Conservation (phyloP, 2,329 filamentous ascomycete species). For the Paecilomyces sp. region DNA sequence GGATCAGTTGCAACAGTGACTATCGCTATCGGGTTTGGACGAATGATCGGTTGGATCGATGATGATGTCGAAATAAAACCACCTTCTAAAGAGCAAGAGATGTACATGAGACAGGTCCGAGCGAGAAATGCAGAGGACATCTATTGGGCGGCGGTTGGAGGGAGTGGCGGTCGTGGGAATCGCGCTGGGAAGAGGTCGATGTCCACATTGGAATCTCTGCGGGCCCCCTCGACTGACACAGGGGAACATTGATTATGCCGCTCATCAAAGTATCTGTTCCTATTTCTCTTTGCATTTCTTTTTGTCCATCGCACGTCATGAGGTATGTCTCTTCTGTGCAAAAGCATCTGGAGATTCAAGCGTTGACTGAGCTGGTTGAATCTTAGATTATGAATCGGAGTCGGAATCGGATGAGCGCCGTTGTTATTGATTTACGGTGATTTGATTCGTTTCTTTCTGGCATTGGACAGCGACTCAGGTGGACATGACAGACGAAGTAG, state of each 20-base stretch:
- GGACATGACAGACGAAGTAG: too few relatives aligned
- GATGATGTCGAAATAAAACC: not conserved
- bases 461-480: too few relatives aligned
- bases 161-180: not conserved
- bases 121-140: not conserved
- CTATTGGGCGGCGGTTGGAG: not conserved
- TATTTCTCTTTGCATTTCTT: not conserved
- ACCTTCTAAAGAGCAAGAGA: not conserved
- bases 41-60: not conserved
- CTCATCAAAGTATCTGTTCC: not conserved
- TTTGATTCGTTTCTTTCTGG: too few relatives aligned
- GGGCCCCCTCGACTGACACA: not conserved
- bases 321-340: not conserved
- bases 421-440: too few relatives aligned
- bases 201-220: not conserved
- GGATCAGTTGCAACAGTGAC: not conserved
- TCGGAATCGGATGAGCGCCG: not conserved
- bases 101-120: not conserved
- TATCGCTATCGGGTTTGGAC: not conserved
- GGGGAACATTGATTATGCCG: not conserved
- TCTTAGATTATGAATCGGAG: not conserved
- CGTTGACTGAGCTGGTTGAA: not conserved
- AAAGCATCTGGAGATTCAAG: too few relatives aligned
- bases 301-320: not conserved
- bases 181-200: not conserved